Base-by-base conservation (phyloP, 495 filamentous ascomycete species). In the Viridothelium virens region DNA sequence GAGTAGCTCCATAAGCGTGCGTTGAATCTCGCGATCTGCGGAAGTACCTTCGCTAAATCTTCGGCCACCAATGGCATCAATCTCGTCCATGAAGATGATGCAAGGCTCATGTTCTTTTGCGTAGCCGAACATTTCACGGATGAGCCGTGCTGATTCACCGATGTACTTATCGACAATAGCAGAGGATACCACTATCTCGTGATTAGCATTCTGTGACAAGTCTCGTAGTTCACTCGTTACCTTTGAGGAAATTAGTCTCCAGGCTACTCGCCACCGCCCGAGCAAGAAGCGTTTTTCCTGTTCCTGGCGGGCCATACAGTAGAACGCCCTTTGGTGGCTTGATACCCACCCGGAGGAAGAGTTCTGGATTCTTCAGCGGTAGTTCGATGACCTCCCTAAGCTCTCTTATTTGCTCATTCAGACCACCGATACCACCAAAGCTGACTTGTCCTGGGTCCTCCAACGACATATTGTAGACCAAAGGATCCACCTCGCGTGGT, bases 1-100 rank as follows among this genome's bases (percentile, higher is more conserved):
- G 67, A 99, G 88, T 38, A 99, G 83, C 74, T 99, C 95, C 95
- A 99, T 99, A 68, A 99, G 82, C 47, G 95, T 99, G 67, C 95
- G 90, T 80, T 99, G 95, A 70, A 99, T 99, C 77, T 99, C 95
- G 70, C 95, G 89, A 80, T 99, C 95, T 34, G 95, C 95, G 39
- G 91, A 96, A 65, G 95, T 99, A 70, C 95, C 95, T 76, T 99
- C 95, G n/a, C 90, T 95, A 74, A 99, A 99, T 70, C 95, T 85
- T 72, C 95, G 86, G 64, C 95, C 95, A 74, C 95, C 95, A 74
- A 99, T 99, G 71, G 95, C 95, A 74, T 99, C 95, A 76, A 99
- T 99, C 77, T 99, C 95, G 81, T 99, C 95, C 95, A 99, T 99
- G 85, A 99, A 99, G 78, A 99, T 99, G 74, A 99, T 97, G 77